phyloP scores from a whole-genome alignment of 2,329 filamentous ascomycete genomes.

The Neoascochyta sp. region DNA sequence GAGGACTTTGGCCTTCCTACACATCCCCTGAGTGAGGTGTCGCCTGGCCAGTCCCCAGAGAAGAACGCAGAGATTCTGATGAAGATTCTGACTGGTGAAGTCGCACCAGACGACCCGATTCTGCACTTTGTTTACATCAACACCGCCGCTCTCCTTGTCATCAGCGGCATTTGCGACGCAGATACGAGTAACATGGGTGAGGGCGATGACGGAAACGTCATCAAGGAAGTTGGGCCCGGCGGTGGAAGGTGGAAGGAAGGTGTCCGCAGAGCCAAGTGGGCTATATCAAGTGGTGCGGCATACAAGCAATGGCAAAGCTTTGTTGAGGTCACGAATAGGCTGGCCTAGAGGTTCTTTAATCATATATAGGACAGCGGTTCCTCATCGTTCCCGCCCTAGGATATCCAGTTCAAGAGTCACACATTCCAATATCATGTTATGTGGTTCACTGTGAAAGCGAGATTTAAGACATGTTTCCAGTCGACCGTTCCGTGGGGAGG shows the following conservation, averaged over 20 bases:
- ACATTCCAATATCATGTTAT: too few relatives aligned
- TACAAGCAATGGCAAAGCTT: conserved; percentile 78
- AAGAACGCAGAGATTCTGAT: conserved; percentile 85
- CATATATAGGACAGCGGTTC: too few relatives aligned
- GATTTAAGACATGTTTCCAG: too few relatives aligned
- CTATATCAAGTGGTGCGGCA: conserved; percentile 81
- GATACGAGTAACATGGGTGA: conserved; percentile 75
- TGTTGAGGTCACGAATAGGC: conserved; percentile 71
- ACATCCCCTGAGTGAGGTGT: conserved; percentile 74
- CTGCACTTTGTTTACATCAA: conserved; percentile 94
- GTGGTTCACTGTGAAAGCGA: too few relatives aligned
- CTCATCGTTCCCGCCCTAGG: too few relatives aligned
- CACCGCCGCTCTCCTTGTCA: conserved; percentile 80
- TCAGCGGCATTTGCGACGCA: conserved; percentile 80
- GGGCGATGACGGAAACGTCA: conserved; percentile 75
- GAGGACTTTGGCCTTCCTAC: conserved; percentile 79
- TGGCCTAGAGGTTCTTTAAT: conserved; percentile 16
- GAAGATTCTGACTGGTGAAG: conserved; percentile 68
- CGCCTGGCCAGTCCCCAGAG: conserved; percentile 76
- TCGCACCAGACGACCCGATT: conserved; percentile 75
- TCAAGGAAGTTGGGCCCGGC: conserved; percentile 78
- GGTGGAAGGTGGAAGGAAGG: conserved; percentile 94
- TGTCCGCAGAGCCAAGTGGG: conserved; percentile 80
- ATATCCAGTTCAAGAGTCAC: too few relatives aligned
- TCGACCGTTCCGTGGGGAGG: too few relatives aligned